phyloP scores from a whole-genome alignment of 1,139 yeast genomes.

The Petasospora fabianii region DNA sequence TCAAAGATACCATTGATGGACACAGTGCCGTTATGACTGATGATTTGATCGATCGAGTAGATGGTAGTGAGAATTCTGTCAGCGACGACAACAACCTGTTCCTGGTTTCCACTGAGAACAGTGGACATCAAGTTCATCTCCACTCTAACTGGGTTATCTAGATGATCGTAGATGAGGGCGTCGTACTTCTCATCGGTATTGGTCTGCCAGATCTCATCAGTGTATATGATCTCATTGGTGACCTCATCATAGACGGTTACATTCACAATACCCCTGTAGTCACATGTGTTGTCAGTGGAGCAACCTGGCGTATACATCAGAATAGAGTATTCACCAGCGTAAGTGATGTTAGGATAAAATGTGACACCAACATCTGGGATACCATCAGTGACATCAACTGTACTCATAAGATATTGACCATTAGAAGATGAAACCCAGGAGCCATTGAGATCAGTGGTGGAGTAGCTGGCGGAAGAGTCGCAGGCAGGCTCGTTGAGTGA shows the following conservation, averaged over 20 bases:
- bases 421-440: slow-evolving; percentile 29
- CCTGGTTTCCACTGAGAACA: slow-evolving; percentile 26
- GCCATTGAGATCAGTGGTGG: slow-evolving; percentile 33
- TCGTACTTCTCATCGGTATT: slow-evolving; percentile 81
- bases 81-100: slow-evolving; percentile 55
- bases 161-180: slow-evolving; percentile 64
- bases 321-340: slow-evolving; percentile 72
- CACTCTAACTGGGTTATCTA: slow-evolving; percentile 57
- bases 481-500: slow-evolving; percentile 67
- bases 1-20: slow-evolving; percentile 75
- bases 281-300: slow-evolving; percentile 61
- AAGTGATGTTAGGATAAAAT: slow-evolving; percentile 67
- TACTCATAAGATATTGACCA: slow-evolving; percentile 37
- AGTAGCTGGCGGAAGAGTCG: slow-evolving; percentile 31
- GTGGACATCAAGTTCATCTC: slow-evolving; percentile 40
- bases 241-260: slow-evolving; percentile 54
- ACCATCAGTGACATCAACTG: slow-evolving; percentile 30
- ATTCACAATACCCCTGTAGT: slow-evolving; percentile 68
- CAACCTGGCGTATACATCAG: slow-evolving; percentile 88
- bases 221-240: slow-evolving; percentile 39
- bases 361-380: slow-evolving; percentile 45
- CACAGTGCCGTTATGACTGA: slow-evolving; percentile 34
- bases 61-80: slow-evolving; percentile 62
- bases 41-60: slow-evolving; percentile 45
- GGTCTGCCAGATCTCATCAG: slow-evolving; percentile 63